A percentile compares a stretch with the other conserved stretches of the same genome.
phyloP scores from a whole-genome alignment of 1,139 yeast genomes.

The Trichomonascaceae sp. region DNA sequence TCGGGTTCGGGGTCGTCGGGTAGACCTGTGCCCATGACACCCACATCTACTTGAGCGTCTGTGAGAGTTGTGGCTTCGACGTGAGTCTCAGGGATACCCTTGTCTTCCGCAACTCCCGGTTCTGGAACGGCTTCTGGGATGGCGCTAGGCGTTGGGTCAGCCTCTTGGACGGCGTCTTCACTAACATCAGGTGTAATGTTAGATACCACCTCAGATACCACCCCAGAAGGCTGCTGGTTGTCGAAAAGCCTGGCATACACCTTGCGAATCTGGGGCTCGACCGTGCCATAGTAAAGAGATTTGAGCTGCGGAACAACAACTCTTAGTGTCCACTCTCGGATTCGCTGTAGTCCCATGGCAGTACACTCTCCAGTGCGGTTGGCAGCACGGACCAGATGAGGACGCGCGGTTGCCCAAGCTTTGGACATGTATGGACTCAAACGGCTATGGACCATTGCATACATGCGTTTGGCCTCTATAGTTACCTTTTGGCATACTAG shows the following conservation, averaged over 20 bases:
- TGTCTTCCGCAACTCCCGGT: too few relatives aligned
- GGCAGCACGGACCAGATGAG: conserved; percentile 6
- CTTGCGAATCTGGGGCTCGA: conserved; percentile 20
- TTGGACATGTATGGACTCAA: conserved; percentile 2
- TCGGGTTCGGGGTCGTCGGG: too few relatives aligned
- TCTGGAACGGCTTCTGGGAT: background rate
- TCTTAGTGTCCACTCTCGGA: conserved; percentile 10
- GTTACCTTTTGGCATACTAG: conserved; percentile 7
- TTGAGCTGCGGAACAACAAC: conserved; percentile 12
- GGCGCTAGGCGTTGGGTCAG: too few relatives aligned
- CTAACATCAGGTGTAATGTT: background rate
- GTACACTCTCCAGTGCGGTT: conserved; percentile 5
- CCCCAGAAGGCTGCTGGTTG: background rate
- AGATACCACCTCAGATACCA: background rate
- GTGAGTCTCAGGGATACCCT: background rate
- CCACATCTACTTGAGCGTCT: background rate
- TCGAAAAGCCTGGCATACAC: conserved; percentile 15
- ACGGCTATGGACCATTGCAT: conserved; percentile 1
- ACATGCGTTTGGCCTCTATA: conserved; percentile 4
- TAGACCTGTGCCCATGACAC: too few relatives aligned
- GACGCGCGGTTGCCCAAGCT: conserved; percentile 4
- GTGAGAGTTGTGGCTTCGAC: background rate
- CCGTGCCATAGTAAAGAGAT: conserved; percentile 13
- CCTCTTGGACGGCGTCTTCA: background rate
- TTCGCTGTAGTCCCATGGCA: conserved; percentile 3